phyloP scores from a whole-genome alignment of 1,284 basidiomycete genomes.

The Puccinia novopanici region DNA sequence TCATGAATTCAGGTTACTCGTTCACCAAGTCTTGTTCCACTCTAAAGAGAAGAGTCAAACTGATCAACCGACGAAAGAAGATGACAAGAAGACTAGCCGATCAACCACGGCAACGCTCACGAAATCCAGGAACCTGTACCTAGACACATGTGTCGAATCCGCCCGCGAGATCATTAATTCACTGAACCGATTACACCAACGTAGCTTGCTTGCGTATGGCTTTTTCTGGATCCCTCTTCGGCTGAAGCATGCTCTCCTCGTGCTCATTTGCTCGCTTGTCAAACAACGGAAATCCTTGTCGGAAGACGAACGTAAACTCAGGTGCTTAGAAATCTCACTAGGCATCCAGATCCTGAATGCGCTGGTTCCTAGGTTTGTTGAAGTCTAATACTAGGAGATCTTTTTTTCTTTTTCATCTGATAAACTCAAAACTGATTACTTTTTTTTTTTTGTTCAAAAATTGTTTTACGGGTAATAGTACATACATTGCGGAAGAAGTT shows the following conservation, averaged over 20 bases:
- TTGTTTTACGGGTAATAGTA: conserved; percentile 4
- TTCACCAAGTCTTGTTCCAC: conserved; percentile 37
- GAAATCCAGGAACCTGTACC: conserved; percentile 8
- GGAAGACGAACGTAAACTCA: neutral
- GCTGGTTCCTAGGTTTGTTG: conserved; percentile 42
- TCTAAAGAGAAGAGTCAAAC: neutral
- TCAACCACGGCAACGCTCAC: neutral
- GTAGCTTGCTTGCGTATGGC: conserved; percentile 3
- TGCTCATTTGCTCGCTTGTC: conserved; percentile 27
- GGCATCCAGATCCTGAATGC: conserved; percentile 35
- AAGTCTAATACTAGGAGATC: no score
- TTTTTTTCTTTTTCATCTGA: neutral
- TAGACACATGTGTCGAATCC: conserved; percentile 30
- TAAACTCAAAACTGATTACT: neutral
- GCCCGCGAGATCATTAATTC: conserved; percentile 7
- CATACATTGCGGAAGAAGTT: conserved; percentile 6
- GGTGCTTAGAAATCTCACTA: neutral
- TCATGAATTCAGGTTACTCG: conserved; percentile 32
- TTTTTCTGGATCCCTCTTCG: conserved; percentile 37
- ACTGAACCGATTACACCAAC: conserved; percentile 15
- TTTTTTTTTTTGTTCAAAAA: neutral
- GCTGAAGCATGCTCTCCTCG: conserved; percentile 2
- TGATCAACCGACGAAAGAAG: neutral
- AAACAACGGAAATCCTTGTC: conserved; percentile 16
- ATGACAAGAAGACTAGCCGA: neutral